phyloP scores from a whole-genome alignment of 2,329 filamentous ascomycete genomes.

The Tothia fuscella region DNA sequence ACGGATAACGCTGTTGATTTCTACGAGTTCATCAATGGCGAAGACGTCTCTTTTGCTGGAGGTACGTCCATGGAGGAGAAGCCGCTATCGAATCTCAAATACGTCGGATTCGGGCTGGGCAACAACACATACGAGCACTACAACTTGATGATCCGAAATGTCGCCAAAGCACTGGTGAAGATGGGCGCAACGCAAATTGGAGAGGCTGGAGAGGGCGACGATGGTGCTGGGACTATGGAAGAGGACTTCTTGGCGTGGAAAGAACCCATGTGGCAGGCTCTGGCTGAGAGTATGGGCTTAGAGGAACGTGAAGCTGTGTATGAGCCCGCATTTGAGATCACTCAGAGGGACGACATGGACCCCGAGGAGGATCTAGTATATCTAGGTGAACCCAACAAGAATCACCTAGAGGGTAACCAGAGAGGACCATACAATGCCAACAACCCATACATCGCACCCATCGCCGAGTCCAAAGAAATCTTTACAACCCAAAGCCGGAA shows the following conservation, averaged over 20 bases:
- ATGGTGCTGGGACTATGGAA: constrained; percentile 98
- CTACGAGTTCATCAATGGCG: constrained; percentile 84
- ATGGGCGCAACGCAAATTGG: constrained; percentile 78
- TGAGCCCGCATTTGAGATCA: constrained; percentile 80
- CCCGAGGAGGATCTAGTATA: constrained; percentile 74
- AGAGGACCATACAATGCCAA: constrained; percentile 92
- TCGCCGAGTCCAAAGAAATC: constrained; percentile 78
- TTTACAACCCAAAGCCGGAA: constrained; percentile 85
- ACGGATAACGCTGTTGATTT: constrained; percentile 99
- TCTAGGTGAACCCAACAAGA: constrained; percentile 90
- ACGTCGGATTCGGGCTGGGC: constrained; percentile 87
- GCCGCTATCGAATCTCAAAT: constrained; percentile 73
- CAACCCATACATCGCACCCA: constrained; percentile 93
- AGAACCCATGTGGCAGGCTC: constrained; percentile 91
- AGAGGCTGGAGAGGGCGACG: constrained; percentile 84
- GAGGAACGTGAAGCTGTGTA: constrained; percentile 95
- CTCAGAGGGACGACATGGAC: constrained; percentile 61
- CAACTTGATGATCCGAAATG: constrained; percentile 93
- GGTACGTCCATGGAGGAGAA: constrained; percentile 49
- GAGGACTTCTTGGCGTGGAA: constrained; percentile 99
- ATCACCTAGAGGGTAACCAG: constrained; percentile 73
- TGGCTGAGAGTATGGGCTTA: constrained; percentile 71
- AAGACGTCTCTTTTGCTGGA: constrained; percentile 71
- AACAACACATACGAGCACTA: constrained; percentile 99
- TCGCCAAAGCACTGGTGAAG: constrained; percentile 68